These are phyloP conservation scores for Xylaria multiplex DNA, from an alignment of 2,329 filamentous ascomycete genomes.

Conservation along the genomic window DNA sequence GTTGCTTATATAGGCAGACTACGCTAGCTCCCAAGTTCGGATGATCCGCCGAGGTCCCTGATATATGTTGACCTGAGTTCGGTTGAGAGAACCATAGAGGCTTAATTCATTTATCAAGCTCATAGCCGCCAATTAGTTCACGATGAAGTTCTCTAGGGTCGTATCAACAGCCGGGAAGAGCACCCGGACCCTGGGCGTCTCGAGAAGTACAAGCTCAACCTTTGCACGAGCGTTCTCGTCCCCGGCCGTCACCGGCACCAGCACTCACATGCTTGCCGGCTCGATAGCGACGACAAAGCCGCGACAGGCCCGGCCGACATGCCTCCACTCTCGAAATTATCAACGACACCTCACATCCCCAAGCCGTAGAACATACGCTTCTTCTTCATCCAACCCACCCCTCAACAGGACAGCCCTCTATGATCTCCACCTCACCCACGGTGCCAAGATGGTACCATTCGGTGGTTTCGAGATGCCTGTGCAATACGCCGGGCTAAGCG, in stretches of 20 bases:
- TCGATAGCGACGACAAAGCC: conserved; percentile 15
- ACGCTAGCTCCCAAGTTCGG: conserved; percentile 6
- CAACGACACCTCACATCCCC: conserved; percentile 19
- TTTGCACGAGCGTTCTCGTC: conserved; percentile 32
- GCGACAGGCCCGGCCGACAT: conserved; percentile 17
- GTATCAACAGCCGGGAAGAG: conserved; percentile 39
- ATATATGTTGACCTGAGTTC: not conserved
- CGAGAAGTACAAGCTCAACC: conserved; percentile 20
- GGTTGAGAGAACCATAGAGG: conserved; percentile 3
- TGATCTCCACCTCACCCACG: conserved; percentile 78
- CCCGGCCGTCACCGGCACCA: conserved; percentile 1
- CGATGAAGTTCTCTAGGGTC: conserved; percentile 42
- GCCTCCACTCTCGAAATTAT: conserved; percentile 10
- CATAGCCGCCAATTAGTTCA: conserved; percentile 28
- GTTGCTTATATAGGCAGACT: not conserved
- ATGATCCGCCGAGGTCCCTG: conserved; percentile 1
- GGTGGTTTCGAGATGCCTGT: conserved; percentile 93
- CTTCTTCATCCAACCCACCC: conserved; percentile 34
- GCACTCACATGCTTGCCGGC: not conserved
- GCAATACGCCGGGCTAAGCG: conserved; percentile 80
- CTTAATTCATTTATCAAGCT: not conserved
- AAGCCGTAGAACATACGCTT: conserved; percentile 41
- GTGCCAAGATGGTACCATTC: conserved; percentile 97
- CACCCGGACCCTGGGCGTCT: conserved; percentile 34
- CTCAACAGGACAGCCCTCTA: conserved; percentile 78